Base-by-base conservation (phyloP, 495 filamentous ascomycete species). In the Cryomyces minteri region DNA sequence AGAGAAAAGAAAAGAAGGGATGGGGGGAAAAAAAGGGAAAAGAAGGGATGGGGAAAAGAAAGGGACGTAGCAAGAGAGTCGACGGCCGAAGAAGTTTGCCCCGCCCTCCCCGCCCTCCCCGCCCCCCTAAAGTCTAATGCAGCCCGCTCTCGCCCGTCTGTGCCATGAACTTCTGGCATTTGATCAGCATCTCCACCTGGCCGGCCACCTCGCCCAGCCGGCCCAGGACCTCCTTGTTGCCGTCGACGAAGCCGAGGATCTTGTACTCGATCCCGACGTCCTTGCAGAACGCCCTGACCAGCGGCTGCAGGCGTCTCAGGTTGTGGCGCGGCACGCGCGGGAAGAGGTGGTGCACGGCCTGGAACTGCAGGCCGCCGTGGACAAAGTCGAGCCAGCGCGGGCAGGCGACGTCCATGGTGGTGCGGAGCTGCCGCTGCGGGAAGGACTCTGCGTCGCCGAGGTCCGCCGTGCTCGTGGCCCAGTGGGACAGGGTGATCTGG, bases 401-500 rank as follows among this genome's bases (percentile, higher is more conserved):
- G 51, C 67, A 69, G 31, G 67, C 62, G 40, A 70, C 61, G 43
- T 70, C 67, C 67, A 69, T 70, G 30, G 66, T 68, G 6, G 67
- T 70, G 34, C 67, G 58, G 9, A 70, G 56, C 49, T 67, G 65
- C 52, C 60, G 62, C 53, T 70, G 65, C 9, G 67, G 55, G 52
- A 71, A 71, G 9, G 63, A 67, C 44, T 71, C 67, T 32, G 41
- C 44, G 25, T 64, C 63, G 37, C 67, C 66, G 4, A 70, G 61
- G 39, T 70, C 66, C 4, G 64, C 53, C 1, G 64, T 67, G n/a
- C 62, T 61, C 62, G 67, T 71, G 45, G 57, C 64, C 62, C 64
- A 70, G 52, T 71, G 68, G 1, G 66, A 68, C n/a, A 71, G 59
- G 0, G 67, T 71, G 53, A 71, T 69, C 48, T 69, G 67, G 10